Base-by-base conservation (phyloP, 208 protist species). In the Wallacemonas sp. region DNA sequence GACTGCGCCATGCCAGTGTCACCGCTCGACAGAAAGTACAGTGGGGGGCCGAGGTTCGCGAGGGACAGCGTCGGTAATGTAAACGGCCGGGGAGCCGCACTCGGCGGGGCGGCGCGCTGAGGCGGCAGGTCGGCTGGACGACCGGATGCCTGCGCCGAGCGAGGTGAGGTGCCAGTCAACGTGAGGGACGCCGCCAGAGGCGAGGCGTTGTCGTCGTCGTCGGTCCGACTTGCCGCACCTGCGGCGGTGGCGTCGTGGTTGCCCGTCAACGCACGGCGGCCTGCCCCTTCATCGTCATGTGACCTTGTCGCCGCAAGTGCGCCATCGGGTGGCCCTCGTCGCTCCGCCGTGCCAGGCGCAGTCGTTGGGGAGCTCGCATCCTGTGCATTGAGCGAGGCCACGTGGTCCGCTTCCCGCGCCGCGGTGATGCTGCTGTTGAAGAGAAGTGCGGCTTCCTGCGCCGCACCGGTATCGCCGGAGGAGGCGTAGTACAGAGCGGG, bases 1-100 rank as follows among this genome's bases (percentile, higher is more conserved):
- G 50, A 57, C 54, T 73, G 72, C 13, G 62, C 53, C 17, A 66
- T 76, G 22, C 73, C 78, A 0, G 78, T 88, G 38, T 89, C 87
- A 12, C 81, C 83, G 30, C 52, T 81, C 19, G 81, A 87, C 19
- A 71, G 66, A 44, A 79, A 90, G 73, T 90, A 90, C 57, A 82
- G 63, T 32, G 87, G 74, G 8, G 73, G 78, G 39, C 52, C 68
- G 60, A 81, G 41, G 21, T 62, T 50, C 9, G 66, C 61, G 29
- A 87, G 57, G 13, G 64, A 50, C 29, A 86, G 73, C 52, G 41
- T 46, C 24, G 71, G 73, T 27, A 81, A 17, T 15, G 9, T 55
- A 36, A 72, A 39, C 37, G 66, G 66, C 24, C 36, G 29, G 12
- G 24, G 30, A 19, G 63, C 9, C 17, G 59, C 24, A 1, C 63